A percentile compares a stretch with the other conserved stretches of the same genome.
phyloP scores from a whole-genome alignment of 495 filamentous ascomycete species.

The Extremus antarcticus region DNA sequence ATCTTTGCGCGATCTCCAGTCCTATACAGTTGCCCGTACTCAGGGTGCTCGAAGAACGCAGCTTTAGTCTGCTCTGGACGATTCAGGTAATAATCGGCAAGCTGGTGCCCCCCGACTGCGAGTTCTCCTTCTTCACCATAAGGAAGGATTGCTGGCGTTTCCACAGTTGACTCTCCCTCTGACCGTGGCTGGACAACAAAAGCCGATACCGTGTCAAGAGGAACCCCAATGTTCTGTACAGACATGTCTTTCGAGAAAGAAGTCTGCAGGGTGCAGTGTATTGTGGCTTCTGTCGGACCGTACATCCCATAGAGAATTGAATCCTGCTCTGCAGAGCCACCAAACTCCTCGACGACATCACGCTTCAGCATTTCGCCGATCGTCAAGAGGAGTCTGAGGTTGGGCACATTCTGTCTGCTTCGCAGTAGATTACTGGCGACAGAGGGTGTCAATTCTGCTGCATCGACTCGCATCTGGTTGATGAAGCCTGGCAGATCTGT shows the following conservation, averaged over 20 bases:
- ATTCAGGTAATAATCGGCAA: conserved; percentile 76
- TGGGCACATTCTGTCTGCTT: conserved; percentile 48
- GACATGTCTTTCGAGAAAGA: conserved; percentile 36
- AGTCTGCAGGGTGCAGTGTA: conserved; percentile 57
- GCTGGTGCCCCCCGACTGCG: conserved; percentile 65
- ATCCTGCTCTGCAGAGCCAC: conserved; percentile 26
- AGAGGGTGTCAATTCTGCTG: conserved; percentile 72
- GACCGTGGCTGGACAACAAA: conserved; percentile 45
- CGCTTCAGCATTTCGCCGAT: conserved; percentile 82
- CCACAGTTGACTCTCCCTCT: neutral
- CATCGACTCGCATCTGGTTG: conserved; percentile 55
- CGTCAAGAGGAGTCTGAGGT: conserved; percentile 53
- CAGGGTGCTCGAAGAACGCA: conserved; percentile 50
- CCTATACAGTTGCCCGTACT: conserved; percentile 55
- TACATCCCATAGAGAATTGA: conserved; percentile 75
- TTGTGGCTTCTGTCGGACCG: conserved; percentile 64
- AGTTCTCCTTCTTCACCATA: conserved; percentile 67
- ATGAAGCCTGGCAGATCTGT: conserved; percentile 58
- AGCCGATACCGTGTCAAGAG: conserved; percentile 64
- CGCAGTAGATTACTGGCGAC: conserved; percentile 60
- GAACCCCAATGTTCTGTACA: conserved; percentile 57
- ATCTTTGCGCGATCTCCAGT: conserved; percentile 78
- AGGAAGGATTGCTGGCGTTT: conserved; percentile 39
- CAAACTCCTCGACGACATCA: conserved; percentile 63
- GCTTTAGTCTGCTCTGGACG: conserved; percentile 61